These are phyloP conservation scores for Przewalskia tangutica DNA, from an alignment of 257 asterid species.

Conservation along the genomic window DNA sequence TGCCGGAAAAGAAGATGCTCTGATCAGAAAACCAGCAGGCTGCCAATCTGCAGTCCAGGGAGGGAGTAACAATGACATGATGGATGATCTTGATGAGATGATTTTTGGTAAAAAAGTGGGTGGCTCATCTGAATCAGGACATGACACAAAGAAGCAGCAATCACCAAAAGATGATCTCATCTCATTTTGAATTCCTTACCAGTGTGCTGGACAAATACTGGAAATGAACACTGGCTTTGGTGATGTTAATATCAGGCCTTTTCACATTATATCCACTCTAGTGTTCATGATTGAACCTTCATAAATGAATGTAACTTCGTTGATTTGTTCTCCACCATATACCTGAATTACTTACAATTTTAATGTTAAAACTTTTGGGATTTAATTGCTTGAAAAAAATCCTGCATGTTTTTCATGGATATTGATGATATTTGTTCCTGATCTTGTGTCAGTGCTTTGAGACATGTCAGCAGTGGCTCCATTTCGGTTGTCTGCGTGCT, in stretches of 20 bases:
- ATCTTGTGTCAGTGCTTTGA: neutral
- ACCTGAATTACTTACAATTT: neutral
- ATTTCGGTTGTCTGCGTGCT: neutral
- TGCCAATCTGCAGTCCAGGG: conserved; percentile 32
- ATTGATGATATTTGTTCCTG: neutral
- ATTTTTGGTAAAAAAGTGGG: conserved; percentile 79
- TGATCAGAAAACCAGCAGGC: conserved; percentile 45
- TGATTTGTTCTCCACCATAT: neutral
- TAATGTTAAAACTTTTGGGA: neutral
- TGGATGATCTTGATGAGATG: conserved; percentile 99
- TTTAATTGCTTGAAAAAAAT: neutral
- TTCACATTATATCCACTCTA: neutral
- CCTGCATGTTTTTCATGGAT: neutral
- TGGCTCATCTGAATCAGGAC: conserved; percentile 44
- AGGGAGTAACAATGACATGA: conserved; percentile 66
- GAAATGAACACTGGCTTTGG: conserved; percentile 6
- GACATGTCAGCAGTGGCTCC: neutral
- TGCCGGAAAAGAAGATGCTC: conserved; percentile 49
- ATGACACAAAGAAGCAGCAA: conserved; percentile 50
- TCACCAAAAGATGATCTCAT: conserved; percentile 78
- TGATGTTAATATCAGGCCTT: conserved; percentile 11
- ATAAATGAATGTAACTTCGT: neutral
- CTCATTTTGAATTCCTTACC: conserved; percentile 30
- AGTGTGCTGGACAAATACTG: neutral
- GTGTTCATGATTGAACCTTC: neutral